Evolutionary conservation across 176 grass and related monocot species (phyloP), one percentile per base, ranked within the genome.

Genomic region (Metroxylon sagu): DNA sequence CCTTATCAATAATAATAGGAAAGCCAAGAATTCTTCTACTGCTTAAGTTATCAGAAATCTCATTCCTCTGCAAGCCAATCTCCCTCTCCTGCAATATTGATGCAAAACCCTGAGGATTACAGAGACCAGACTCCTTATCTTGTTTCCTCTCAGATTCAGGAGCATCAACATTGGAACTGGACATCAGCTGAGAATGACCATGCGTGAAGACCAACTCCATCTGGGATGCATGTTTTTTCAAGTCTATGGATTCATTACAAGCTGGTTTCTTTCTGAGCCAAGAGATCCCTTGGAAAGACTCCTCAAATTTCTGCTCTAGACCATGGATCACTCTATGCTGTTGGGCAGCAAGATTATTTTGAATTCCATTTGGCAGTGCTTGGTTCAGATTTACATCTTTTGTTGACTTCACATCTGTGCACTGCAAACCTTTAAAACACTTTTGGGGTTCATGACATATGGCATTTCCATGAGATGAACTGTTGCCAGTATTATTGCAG

Each of bases 341-440:
- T 68, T 71, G 60, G 31, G 68, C 60, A 17, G 71, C 28, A 66
- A 59, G 58, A 51, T 18, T 58, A 68, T 64, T 49, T 62, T 81
- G 76, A 61, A 74, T 69, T 26, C 64, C 67, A 77, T 82, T 75
- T 49, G 62, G 54, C 53, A 80, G 19, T 71, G 77, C 54, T 60
- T 77, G 76, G 51, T 97, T 91, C 76, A 88, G 75, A 80, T 91
- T 84, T 48, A 88, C 66, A 52, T 72, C 79, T n/a, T 76, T 78
- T 49, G 16, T 26, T 6, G 66, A 57, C 56, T 78, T 78, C 25
- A 16, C 66, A 28, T 75, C 49, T 68, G 19, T 29, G 63, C 60
- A 63, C 49, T 80, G 77, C 54, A 52, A 70, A 73, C 54, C 58
- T 43, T 57, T 74, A 64, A 52, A 84, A 67, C 64, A 76, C 67